These are phyloP conservation scores for Suhomyces bolitotheri DNA, from an alignment of 1,139 yeast genomes.

Conservation along the genomic window DNA sequence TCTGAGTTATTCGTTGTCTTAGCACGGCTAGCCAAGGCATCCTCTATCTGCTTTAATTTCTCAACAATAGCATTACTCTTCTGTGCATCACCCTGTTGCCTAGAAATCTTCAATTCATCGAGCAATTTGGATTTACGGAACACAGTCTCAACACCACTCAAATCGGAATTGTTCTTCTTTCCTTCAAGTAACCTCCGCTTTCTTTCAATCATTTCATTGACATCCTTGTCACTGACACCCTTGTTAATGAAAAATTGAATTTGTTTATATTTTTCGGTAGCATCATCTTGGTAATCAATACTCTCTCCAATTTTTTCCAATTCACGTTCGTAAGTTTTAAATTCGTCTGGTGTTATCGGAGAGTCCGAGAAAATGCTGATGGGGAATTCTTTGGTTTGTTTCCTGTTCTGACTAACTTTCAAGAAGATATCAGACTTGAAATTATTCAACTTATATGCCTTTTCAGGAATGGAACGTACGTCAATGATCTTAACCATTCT, in stretches of 20 bases:
- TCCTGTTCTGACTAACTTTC: conserved; percentile 62
- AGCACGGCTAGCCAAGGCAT: conserved; percentile 28
- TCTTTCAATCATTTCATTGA: conserved; percentile 70
- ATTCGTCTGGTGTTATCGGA: conserved; percentile 66
- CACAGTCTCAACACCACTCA: conserved; percentile 65
- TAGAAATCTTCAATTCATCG: conserved; percentile 76
- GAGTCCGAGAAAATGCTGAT: conserved; percentile 81
- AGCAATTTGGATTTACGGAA: conserved; percentile 69
- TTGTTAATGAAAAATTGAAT: conserved; percentile 61
- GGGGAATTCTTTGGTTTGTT: conserved; percentile 71
- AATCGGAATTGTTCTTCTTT: conserved; percentile 47
- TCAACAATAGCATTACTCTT: conserved; percentile 55
- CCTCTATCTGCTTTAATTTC: conserved; percentile 40
- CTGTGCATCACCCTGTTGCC: conserved; percentile 56
- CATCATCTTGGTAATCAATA: conserved; percentile 64
- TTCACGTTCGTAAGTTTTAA: conserved; percentile 63
- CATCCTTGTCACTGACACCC: conserved; percentile 71
- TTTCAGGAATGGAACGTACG: conserved; percentile 52
- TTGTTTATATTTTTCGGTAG: conserved; percentile 65
- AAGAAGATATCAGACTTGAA: conserved; percentile 62
- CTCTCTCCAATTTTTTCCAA: conserved; percentile 59
- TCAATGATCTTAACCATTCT: conserved; percentile 81
- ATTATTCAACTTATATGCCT: conserved; percentile 56
- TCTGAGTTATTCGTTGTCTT: conserved; percentile 22
- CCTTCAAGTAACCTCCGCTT: conserved; percentile 65